These are phyloP conservation scores for Plasmodium malariae DNA, from an alignment of 169 alveolate species.

Conservation along the genomic window DNA sequence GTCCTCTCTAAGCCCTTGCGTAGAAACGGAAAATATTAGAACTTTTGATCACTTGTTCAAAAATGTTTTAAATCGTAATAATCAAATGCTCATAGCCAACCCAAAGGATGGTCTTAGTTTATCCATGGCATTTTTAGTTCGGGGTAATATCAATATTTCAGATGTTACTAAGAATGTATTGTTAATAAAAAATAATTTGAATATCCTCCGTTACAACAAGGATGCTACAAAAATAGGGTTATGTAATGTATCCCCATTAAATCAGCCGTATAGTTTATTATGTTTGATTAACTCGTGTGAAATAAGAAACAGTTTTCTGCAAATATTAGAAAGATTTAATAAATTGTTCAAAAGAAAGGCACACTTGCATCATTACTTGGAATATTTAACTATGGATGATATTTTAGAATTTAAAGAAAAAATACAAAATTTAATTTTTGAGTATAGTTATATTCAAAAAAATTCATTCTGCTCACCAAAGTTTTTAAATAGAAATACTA, in stretches of 20 bases:
- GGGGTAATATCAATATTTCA: slow-evolving; percentile 92
- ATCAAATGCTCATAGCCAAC: slow-evolving; percentile 84
- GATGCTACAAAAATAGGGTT: slow-evolving; percentile 94
- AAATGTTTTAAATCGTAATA: slow-evolving; percentile 84
- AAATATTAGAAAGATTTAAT: slow-evolving; percentile 87
- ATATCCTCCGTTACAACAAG: slow-evolving; percentile 92
- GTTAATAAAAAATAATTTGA: slow-evolving; percentile 88
- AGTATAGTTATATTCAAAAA: slow-evolving; percentile 69
- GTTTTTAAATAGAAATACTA: slow-evolving; percentile 54
- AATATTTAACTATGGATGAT: slow-evolving; percentile 79
- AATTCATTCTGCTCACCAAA: slow-evolving; percentile 71
- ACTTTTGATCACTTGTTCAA: slow-evolving; percentile 61
- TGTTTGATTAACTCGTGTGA: slow-evolving; percentile 92
- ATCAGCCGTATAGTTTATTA: slow-evolving; percentile 89
- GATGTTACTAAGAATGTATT: slow-evolving; percentile 92
- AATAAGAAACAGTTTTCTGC: slow-evolving; percentile 84
- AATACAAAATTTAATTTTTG: slow-evolving; percentile 82
- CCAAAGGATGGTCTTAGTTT: slow-evolving; percentile 89
- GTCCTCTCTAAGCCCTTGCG: slow-evolving; percentile 90
- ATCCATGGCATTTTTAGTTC: slow-evolving; percentile 94
- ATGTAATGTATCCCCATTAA: slow-evolving; percentile 92
- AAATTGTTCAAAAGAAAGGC: slow-evolving; percentile 91
- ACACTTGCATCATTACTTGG: slow-evolving; percentile 92
- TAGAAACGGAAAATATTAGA: slow-evolving; percentile 69
- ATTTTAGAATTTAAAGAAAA: slow-evolving; percentile 83